Evolutionary conservation across 2,329 filamentous ascomycete species (phyloP).

Genomic region (Xylaria sp.): DNA sequence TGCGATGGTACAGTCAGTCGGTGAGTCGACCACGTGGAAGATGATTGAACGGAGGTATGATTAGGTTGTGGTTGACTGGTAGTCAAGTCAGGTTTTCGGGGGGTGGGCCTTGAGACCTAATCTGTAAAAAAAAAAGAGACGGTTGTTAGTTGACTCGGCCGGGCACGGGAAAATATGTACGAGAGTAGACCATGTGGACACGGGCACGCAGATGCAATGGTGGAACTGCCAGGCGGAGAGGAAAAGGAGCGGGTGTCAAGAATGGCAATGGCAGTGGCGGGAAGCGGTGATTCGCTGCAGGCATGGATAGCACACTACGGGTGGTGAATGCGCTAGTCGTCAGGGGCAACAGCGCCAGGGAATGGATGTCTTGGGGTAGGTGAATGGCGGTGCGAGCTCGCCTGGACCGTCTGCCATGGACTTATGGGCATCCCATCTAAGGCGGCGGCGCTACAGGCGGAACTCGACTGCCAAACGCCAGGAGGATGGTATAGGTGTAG

Average conservation of each 20-base stretch:
- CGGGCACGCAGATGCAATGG: background rate
- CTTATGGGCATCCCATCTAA: background rate
- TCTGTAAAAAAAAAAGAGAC: background rate
- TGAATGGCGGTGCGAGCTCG: background rate
- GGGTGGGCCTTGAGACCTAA: background rate
- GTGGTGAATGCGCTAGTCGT: background rate
- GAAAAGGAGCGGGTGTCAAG: background rate
- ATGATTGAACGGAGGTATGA: conserved; percentile 5
- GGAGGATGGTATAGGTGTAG: background rate
- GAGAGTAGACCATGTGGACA: conserved; percentile 4
- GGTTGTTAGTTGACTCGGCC: too few relatives aligned
- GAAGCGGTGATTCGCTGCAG: background rate
- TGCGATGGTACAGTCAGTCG: conserved; percentile 4
- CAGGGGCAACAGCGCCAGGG: background rate
- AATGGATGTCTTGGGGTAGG: background rate
- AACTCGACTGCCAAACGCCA: background rate
- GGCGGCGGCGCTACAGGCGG: background rate
- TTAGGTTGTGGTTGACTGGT: conserved; percentile 18
- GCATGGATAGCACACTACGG: background rate
- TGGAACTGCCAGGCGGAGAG: background rate
- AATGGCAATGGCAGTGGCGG: background rate
- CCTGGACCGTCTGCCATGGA: background rate
- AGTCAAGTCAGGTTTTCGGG: background rate
- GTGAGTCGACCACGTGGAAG: conserved; percentile 10
- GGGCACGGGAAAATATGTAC: background rate